Evolutionary conservation across 1,284 basidiomycete genomes (phyloP), one percentile per base, ranked within the genome.

Genomic region (Tremellales sp.): DNA sequence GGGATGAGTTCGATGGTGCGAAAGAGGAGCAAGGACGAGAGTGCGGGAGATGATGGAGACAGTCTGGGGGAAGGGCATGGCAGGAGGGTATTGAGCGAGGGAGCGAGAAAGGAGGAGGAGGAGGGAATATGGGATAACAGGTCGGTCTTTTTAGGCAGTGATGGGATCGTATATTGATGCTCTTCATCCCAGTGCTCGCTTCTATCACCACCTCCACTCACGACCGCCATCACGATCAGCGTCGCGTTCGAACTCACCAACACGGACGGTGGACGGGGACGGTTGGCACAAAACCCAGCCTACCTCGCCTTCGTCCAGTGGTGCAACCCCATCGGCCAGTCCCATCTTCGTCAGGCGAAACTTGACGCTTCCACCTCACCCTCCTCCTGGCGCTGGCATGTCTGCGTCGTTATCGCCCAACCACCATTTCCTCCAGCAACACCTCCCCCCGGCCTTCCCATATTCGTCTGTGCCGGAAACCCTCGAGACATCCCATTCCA

Each of bases 191-290:
- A 73, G 71, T 31, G 71, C 71, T 8, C 63, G 71, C 5, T 73
- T 67, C 52, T 73, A 72, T 37, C 67, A 72, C 32, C 66, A 61
- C 24, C 37, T 65, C 16, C 68, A 57, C 46, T 65, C 56, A 47
- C 63, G 50, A 31, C 58, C 55, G 4, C 39, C 60, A 10, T 65
- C 63, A 6, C 56, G 59, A 14, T 35, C 61, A 6, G 54, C 45
- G 2, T 70, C 68, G 9, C 51, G 59, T 7, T 43, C 57, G 3
- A 50, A 50, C 2, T 70, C 71, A 5, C 68, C 66, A 3, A 61
- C 59, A 21, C 59, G 57, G 19, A 61, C n/a, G n/a, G n/a, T n/a
- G n/a, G n/a, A n/a, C n/a, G n/a, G n/a, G n/a, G n/a, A n/a, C n/a
- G n/a, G n/a, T n/a, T n/a, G n/a, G n/a, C n/a, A n/a, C n/a, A n/a